Evolutionary conservation across 1,284 basidiomycete species (phyloP).

Genomic region (Austropuccinia psidii): DNA sequence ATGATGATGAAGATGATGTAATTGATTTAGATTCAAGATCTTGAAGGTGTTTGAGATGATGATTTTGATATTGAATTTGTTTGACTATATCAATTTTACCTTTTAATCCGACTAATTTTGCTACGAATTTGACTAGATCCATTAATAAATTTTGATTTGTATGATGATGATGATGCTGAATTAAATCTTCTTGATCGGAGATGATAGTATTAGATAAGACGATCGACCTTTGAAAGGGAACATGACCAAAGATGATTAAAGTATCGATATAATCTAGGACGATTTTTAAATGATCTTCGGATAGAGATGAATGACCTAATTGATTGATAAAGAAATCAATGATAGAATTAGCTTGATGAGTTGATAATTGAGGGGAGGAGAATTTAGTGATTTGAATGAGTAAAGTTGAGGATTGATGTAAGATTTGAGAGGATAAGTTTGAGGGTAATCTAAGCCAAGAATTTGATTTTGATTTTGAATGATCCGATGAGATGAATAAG

Average conservation of each 20-base stretch:
- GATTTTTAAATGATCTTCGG: conserved; percentile 12
- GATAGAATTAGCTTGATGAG: conserved; percentile 16
- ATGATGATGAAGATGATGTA: too few relatives aligned
- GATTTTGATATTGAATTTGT: neutral
- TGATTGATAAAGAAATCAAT: conserved; percentile 25
- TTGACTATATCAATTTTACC: neutral
- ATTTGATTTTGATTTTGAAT: neutral
- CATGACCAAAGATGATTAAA: conserved; percentile 25
- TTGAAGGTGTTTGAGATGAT: conserved; percentile 2
- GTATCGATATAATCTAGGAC: conserved; percentile 18
- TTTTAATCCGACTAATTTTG: conserved; percentile 21
- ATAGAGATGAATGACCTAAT: neutral
- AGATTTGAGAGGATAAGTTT: neutral
- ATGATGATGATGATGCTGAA: too few relatives aligned
- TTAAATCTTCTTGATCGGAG: neutral
- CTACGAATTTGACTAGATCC: conserved; percentile 22
- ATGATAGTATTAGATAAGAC: neutral
- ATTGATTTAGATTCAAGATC: too few relatives aligned
- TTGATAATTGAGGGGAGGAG: conserved; percentile 28
- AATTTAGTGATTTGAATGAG: conserved; percentile 33
- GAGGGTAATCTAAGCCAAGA: neutral
- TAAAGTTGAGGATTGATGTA: neutral
- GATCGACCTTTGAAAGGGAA: neutral
- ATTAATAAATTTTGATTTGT: neutral
- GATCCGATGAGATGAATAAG: neutral